These are phyloP conservation scores for Cutaneotrichosporon sp. DNA, from an alignment of 1,284 basidiomycete genomes.

Conservation along the genomic window DNA sequence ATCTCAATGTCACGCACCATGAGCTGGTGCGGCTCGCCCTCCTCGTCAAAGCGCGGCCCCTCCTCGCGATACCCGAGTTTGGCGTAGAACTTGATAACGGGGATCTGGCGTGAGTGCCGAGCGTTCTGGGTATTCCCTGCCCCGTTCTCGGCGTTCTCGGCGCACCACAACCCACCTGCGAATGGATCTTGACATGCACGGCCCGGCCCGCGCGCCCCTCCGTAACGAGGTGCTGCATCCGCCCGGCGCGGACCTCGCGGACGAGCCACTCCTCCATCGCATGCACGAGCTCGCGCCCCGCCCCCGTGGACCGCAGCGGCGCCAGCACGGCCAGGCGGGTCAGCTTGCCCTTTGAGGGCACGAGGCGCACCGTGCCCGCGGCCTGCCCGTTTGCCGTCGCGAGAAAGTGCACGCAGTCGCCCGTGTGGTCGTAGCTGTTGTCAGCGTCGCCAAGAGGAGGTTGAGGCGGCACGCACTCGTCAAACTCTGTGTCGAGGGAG, in stretches of 20 bases:
- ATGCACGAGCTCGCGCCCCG: constrained; percentile 40
- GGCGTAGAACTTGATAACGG: constrained; percentile 55
- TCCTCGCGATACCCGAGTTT: constrained; percentile 59
- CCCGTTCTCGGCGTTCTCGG: background rate
- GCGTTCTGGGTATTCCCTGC: background rate
- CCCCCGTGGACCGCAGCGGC: constrained; percentile 41
- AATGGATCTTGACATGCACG: constrained; percentile 38
- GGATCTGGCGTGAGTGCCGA: constrained; percentile 31
- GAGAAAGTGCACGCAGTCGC: constrained; percentile 18
- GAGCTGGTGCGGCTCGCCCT: constrained; percentile 52
- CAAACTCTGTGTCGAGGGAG: constrained; percentile 42
- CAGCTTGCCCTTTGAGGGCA: constrained; percentile 44
- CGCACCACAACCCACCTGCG: constrained; percentile 34
- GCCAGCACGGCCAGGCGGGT: constrained; percentile 45
- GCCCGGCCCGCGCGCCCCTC: constrained; percentile 22
- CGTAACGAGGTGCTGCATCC: constrained; percentile 14
- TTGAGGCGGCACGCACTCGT: constrained; percentile 38
- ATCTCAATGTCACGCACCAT: constrained; percentile 18
- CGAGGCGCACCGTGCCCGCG: constrained; percentile 48
- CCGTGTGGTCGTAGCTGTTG: constrained; percentile 18
- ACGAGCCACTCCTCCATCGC: constrained; percentile 33
- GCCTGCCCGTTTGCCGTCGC: constrained; percentile 27
- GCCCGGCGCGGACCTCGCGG: constrained; percentile 10
- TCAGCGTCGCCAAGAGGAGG: constrained; percentile 1
- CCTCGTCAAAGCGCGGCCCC: constrained; percentile 65